phyloP scores from a whole-genome alignment of 2,329 filamentous ascomycete species.

The Beauveria sp. region DNA sequence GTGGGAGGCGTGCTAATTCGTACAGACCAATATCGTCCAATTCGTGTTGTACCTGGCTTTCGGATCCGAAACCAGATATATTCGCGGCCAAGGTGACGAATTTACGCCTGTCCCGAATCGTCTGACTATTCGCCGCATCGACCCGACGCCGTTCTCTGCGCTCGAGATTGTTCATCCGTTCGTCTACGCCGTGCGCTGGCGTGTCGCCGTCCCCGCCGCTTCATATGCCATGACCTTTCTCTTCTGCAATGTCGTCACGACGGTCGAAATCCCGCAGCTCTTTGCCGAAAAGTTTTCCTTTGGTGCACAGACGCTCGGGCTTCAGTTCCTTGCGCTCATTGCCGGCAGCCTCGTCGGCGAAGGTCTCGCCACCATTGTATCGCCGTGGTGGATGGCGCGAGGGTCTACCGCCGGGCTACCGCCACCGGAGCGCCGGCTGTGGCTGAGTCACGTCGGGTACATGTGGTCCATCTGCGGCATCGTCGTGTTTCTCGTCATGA shows the following conservation, averaged over 20 bases:
- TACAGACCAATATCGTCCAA: not conserved
- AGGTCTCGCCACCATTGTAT: not conserved
- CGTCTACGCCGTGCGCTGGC: not conserved
- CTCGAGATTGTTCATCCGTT: slow-evolving; percentile 1
- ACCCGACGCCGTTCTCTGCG: not conserved
- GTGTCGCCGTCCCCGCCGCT: not conserved
- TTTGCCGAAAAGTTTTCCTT: slow-evolving; percentile 3
- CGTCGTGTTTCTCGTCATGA: slow-evolving; percentile 2
- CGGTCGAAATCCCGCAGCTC: slow-evolving; percentile 8
- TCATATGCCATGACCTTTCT: not conserved
- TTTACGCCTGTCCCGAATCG: not conserved
- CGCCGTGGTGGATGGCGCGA: not conserved
- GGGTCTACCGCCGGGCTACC: not conserved
- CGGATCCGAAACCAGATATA: not conserved
- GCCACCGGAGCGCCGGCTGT: not conserved
- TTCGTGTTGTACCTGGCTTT: not conserved
- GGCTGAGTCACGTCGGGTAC: not conserved
- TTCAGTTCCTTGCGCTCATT: slow-evolving; percentile 5
- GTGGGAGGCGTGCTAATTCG: not conserved
- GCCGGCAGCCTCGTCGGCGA: slow-evolving; percentile 3
- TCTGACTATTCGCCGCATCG: not conserved
- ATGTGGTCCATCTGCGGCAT: not conserved
- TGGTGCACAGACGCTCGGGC: not conserved
- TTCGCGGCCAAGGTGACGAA: not conserved
- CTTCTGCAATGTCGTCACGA: slow-evolving; percentile 2